Conservation (phyloP, 805 yeast genomes). For the Cyberlindnera maritima region DNA sequence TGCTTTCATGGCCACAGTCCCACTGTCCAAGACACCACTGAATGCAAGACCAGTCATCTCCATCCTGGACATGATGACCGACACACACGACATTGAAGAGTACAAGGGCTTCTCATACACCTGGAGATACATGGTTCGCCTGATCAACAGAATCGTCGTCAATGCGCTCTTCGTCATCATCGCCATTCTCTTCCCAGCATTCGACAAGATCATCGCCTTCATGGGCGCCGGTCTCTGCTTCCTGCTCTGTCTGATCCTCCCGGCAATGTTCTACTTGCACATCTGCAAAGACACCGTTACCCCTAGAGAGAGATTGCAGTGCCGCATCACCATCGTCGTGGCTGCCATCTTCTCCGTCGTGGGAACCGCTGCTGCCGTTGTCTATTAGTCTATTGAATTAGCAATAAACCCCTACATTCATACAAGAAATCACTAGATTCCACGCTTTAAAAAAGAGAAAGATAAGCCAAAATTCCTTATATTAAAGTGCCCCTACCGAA, state of each 20-base stretch:
- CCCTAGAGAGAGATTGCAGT: slow-evolving; percentile 35
- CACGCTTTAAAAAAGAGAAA: no score
- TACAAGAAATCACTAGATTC: no score
- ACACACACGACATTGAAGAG: slow-evolving; percentile 26
- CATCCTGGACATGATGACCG: slow-evolving; percentile 55
- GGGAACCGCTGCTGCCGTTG: slow-evolving; percentile 59
- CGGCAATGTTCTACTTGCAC: slow-evolving; percentile 65
- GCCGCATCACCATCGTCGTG: slow-evolving; percentile 42
- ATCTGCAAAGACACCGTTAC: slow-evolving; percentile 47
- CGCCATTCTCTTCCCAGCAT: slow-evolving; percentile 69
- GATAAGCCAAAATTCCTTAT: no score
- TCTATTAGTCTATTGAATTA: no score
- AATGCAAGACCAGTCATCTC: slow-evolving; percentile 80
- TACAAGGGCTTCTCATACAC: slow-evolving; percentile 19
- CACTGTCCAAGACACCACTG: slow-evolving; percentile 80
- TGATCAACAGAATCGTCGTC: slow-evolving; percentile 38
- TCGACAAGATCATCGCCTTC: slow-evolving; percentile 78
- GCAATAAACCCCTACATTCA: no score
- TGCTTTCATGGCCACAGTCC: slow-evolving; percentile 72
- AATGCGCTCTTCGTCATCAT: slow-evolving; percentile 55
- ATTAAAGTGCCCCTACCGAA: neutral
- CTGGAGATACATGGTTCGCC: slow-evolving; percentile 21
- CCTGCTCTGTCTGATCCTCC: slow-evolving; percentile 74
- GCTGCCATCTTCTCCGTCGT: slow-evolving; percentile 48
- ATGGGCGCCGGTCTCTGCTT: slow-evolving; percentile 81